Conservation (phyloP, 345 rosid species). For the Schrenkiella parvula region DNA sequence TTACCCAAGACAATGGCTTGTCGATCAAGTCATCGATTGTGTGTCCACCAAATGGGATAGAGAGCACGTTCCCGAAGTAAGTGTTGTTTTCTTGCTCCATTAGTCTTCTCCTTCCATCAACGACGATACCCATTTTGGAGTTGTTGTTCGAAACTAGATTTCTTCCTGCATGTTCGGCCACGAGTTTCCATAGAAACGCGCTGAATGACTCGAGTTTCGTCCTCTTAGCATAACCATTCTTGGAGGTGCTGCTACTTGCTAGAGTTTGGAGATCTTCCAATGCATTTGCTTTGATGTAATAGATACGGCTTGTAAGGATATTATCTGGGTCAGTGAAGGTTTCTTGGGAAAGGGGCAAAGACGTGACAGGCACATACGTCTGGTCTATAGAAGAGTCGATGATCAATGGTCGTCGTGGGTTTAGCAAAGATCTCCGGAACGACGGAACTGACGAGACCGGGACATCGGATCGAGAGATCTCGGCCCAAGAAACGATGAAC, state of each 20-base stretch:
- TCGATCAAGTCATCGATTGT: slow-evolving; percentile 30
- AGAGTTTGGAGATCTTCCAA: slow-evolving; percentile 39
- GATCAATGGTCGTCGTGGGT: slow-evolving; percentile 43
- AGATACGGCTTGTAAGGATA: slow-evolving; percentile 51
- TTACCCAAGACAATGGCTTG: slow-evolving; percentile 48
- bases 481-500: slow-evolving; percentile 70
- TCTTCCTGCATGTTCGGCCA: slow-evolving; percentile 34
- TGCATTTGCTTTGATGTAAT: slow-evolving; percentile 37
- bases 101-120: slow-evolving; percentile 59
- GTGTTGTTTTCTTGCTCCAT: slow-evolving; percentile 3
- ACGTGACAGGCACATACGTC: slow-evolving; percentile 44
- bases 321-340: slow-evolving; percentile 5
- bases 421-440: slow-evolving; percentile 49
- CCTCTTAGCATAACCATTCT: slow-evolving; percentile 31
- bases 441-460: slow-evolving; percentile 41
- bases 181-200: slow-evolving; percentile 63
- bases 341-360: slow-evolving; percentile 42
- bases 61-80: slow-evolving; percentile 51
- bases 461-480: slow-evolving; percentile 38
- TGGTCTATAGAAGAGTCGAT: slow-evolving; percentile 36
- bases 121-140: slow-evolving; percentile 56
- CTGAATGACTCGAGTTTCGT: slow-evolving; percentile 60
- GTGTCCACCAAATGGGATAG: slow-evolving; percentile 50
- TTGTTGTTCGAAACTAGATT: not conserved
- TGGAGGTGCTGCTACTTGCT: slow-evolving; percentile 38